These are phyloP conservation scores for Dunaliella salina DNA, from an alignment of 163 green algal genomes.

Conservation along the genomic window DNA sequence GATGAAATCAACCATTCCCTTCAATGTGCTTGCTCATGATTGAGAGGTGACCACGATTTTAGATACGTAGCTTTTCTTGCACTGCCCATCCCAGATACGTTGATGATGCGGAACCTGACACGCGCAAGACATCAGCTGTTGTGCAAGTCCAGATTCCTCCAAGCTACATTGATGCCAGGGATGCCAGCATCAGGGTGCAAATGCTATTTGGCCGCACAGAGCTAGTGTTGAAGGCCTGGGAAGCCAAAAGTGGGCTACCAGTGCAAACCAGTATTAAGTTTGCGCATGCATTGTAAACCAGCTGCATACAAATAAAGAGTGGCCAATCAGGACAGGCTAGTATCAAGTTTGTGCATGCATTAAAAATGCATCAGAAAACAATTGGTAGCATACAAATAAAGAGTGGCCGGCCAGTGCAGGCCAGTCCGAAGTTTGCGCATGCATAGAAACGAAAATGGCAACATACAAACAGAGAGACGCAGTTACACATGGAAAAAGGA, in stretches of 20 bases:
- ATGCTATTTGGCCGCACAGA: no score
- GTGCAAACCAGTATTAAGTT: background rate
- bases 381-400: no score
- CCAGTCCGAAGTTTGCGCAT: no score
- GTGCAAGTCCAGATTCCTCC: background rate
- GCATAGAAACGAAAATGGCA: no score
- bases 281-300: background rate
- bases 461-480: no score
- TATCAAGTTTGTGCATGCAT: background rate
- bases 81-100: background rate
- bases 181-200: background rate
- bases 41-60: no score
- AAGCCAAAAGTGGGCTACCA: background rate
- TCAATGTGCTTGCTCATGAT: no score
- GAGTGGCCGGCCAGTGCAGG: no score
- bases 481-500: background rate
- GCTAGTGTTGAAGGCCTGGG: background rate
- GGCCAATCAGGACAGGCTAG: background rate
- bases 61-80: no score
- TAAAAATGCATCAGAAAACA: no score
- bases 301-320: no score
- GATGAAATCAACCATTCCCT: no score
- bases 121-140: background rate
- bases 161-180: background rate
- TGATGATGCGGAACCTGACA: background rate